Evolutionary conservation across 257 asterid species (phyloP).

Genomic region (Penstemon barbatus): DNA sequence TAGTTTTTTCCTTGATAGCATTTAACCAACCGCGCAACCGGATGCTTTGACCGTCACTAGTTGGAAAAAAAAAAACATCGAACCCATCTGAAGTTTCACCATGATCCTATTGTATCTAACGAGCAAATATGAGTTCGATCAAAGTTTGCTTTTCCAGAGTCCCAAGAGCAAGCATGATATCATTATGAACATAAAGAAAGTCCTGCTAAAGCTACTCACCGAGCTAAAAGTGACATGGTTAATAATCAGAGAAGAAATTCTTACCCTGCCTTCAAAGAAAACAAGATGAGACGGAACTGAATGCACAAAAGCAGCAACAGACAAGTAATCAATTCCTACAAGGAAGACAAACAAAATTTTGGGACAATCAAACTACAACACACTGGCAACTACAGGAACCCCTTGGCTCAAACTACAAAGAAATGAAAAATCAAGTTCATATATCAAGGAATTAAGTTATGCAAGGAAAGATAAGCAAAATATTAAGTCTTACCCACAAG

Average conservation of each 20-base stretch:
- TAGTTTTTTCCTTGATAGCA: no score
- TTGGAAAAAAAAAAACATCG: slow-evolving; percentile 20
- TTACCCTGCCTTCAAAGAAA: slow-evolving; percentile 77
- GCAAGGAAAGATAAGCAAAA: background rate
- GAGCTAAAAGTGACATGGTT: background rate
- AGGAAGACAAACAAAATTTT: background rate
- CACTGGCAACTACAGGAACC: background rate
- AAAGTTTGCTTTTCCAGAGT: slow-evolving; percentile 3
- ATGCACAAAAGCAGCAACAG: slow-evolving; percentile 85
- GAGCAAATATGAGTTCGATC: slow-evolving; percentile 12
- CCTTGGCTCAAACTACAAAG: background rate
- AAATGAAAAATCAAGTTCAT: background rate
- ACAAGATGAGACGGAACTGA: slow-evolving; percentile 73
- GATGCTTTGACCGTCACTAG: slow-evolving; percentile 13
- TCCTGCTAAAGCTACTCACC: no score
- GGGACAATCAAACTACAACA: background rate
- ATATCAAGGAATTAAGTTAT: background rate
- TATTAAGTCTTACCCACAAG: slow-evolving; percentile 68
- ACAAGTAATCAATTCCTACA: slow-evolving; percentile 88
- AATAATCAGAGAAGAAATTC: slow-evolving; percentile 17
- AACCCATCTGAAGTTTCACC: slow-evolving; percentile 15
- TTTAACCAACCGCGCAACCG: background rate
- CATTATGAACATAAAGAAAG: no score
- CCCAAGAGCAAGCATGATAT: background rate
- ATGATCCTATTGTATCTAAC: slow-evolving; percentile 17